phyloP scores from a whole-genome alignment of 176 grass and related monocot genomes.

The Carex cristatella region DNA sequence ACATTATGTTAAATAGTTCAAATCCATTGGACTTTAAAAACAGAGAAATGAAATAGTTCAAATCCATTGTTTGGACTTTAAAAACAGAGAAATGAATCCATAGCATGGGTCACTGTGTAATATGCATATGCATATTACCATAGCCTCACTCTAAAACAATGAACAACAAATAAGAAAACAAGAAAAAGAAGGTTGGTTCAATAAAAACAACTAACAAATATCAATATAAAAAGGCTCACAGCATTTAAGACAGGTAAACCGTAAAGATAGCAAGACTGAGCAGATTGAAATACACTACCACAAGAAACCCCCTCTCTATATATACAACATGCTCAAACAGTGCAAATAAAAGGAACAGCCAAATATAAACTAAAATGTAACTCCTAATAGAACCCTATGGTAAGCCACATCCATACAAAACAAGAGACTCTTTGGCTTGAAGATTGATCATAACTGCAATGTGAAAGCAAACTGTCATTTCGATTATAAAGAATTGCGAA shows the following conservation, averaged over 20 bases:
- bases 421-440: neutral
- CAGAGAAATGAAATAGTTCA: no score
- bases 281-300: neutral
- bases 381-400: neutral
- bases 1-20: no score
- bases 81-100: no score
- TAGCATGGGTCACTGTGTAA: no score
- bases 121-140: no score
- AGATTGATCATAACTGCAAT: slow-evolving; percentile 4
- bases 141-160: no score
- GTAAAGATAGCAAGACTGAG: neutral
- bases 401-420: neutral
- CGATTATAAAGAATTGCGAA: neutral
- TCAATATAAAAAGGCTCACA: neutral
- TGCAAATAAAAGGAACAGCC: neutral
- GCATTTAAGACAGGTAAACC: neutral
- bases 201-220: neutral
- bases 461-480: neutral
- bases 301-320: neutral
- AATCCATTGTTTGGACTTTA: no score
- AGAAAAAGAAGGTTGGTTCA: no score
- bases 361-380: neutral
- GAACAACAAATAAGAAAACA: no score
- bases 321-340: slow-evolving; percentile 7
- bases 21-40: no score